Evolutionary conservation across 257 asterid species (phyloP), one percentile per base, ranked within the genome.

Genomic region (Ophiorrhiza pumila): DNA sequence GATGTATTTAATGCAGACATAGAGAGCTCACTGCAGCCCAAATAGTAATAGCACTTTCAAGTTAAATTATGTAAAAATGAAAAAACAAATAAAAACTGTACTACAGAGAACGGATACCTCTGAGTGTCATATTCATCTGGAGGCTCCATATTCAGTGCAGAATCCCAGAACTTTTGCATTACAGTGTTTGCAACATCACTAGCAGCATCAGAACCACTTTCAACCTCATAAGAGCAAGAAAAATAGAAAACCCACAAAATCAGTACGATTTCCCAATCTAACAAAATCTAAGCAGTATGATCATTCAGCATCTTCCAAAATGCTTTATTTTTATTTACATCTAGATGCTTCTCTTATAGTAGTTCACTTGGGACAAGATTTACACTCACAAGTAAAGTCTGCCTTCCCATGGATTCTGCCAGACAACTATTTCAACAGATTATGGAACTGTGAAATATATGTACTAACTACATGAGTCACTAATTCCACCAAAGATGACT

Each of bases 111-210:
- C 8, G 6, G 7, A 67, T 67, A 89, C 98, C 98, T 93, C 39
- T 79, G 90, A 1, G 93, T 79, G 59, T 93, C 98, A 80, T 50
- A 91, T 80, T 93, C 97, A 73, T 93, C 98, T 42, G 91, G 77
- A 47, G 96, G 84, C 70, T 93, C 98, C 81, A 88, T 75, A 85
- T 88, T 87, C 39, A 91, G 86, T 43, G 98, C 97, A 22, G 97
- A 91, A 85, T 91, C 98, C 97, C 97, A 93, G 85, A 93, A 93
- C 83, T 91, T 93, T 85, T 93, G 98, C 96, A 93, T 89, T 75
- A 88, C 89, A 35, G 96, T 83, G 75, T 81, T 88, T 78, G 96
- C 88, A 35, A 82, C 88, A 75, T 91, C 97, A 78, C 83, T 93
- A 55, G 67, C 94, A 74, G 91, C 66, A 68, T 87, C 96, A 57